Percentiles rank a stretch among this genome's conserved stretches.
Conservation (phyloP, 495 filamentous ascomycete species). For the Massariosphaeria phaeospora region DNA sequence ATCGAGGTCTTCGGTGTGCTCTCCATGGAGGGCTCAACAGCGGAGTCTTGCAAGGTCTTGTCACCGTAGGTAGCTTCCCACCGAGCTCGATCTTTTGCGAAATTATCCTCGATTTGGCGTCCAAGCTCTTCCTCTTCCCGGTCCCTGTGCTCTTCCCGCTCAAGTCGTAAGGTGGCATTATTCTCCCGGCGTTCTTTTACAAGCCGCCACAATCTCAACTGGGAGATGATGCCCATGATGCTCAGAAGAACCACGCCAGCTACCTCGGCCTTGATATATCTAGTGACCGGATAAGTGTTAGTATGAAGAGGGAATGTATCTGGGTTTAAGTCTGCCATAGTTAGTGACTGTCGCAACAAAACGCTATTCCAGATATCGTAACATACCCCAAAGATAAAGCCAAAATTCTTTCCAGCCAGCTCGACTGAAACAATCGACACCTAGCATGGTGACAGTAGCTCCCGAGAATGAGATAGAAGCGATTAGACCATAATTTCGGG, state of each 20-base stretch:
- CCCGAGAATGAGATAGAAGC: constrained; percentile 72
- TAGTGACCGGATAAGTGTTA: constrained; percentile 77
- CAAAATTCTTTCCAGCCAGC: constrained; percentile 94
- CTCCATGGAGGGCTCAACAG: constrained; percentile 48
- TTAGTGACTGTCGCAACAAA: constrained; percentile 16
- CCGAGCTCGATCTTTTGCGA: constrained; percentile 59
- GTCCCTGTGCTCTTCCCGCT: constrained; percentile 57
- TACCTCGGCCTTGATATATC: constrained; percentile 79
- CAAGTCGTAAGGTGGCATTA: constrained; percentile 52
- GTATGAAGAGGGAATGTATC: constrained; percentile 72
- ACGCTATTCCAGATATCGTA: background rate
- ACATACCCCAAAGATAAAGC: constrained; percentile 84
- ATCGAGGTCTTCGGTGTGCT: constrained; percentile 49
- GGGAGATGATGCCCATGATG: constrained; percentile 71
- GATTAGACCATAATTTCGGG: constrained; percentile 72
- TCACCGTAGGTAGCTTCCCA: constrained; percentile 82
- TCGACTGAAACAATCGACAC: constrained; percentile 85
- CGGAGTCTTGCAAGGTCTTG: constrained; percentile 47
- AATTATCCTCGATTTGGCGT: constrained; percentile 61
- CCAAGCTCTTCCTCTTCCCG: constrained; percentile 67
- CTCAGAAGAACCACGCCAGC: constrained; percentile 71
- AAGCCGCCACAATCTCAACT: constrained; percentile 84
- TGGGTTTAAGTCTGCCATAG: constrained; percentile 59
- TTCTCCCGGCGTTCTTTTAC: constrained; percentile 65
- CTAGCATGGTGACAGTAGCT: constrained; percentile 69